phyloP scores from a whole-genome alignment of 768 basidiomycete genomes.

The Pulveroboletus sp. region DNA sequence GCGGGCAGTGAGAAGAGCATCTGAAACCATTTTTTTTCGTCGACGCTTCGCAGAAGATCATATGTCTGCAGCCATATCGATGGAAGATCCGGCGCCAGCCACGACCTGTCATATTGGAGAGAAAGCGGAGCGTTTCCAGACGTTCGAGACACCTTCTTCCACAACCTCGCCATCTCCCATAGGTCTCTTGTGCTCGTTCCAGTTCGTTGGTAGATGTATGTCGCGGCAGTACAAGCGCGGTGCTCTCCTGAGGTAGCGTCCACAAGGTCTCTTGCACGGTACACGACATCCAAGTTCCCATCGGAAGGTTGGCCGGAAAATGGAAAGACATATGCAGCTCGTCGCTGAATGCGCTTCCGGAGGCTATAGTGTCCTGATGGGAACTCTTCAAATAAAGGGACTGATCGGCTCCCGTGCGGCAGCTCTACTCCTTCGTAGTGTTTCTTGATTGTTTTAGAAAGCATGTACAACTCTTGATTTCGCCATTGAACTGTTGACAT shows the following conservation, averaged over 20 bases:
- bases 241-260: background rate
- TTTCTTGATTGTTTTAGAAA: constrained; percentile 21
- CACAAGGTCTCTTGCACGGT: constrained; percentile 3
- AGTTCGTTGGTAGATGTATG: constrained; percentile 1
- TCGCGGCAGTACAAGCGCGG: constrained; percentile 3
- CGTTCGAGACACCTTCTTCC: background rate
- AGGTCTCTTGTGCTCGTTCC: background rate
- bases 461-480: constrained; percentile 16
- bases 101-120: constrained; percentile 20
- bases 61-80: constrained; percentile 28
- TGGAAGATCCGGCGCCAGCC: constrained; percentile 21
- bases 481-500: constrained; percentile 41
- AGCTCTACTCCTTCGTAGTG: too few relatives aligned
- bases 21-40: constrained; percentile 8
- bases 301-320: background rate
- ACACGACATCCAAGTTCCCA: constrained; percentile 1
- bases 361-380: constrained; percentile 2
- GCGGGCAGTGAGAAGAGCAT: constrained; percentile 30
- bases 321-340: constrained; percentile 11
- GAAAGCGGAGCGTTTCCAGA: background rate
- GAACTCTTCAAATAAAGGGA: background rate
- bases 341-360: constrained; percentile 10
- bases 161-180: background rate
- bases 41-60: constrained; percentile 15
- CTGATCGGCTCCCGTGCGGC: constrained; percentile 1